Evolutionary conservation across 1,284 basidiomycete species (phyloP).

Genomic region (Apiotrichum sp.): DNA sequence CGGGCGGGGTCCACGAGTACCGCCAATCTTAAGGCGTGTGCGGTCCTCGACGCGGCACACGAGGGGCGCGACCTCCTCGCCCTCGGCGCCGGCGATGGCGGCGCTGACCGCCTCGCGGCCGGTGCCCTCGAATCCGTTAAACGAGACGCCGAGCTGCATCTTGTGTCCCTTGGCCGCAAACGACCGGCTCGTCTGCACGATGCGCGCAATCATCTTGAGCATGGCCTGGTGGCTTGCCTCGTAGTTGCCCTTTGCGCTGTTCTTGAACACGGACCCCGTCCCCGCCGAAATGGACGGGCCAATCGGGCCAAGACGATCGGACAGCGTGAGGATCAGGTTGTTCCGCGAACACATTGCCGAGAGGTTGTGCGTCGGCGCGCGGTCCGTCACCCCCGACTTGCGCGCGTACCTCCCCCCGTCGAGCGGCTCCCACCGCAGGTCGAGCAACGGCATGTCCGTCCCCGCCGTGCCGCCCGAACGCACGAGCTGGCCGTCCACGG

Average conservation of each 20-base stretch:
- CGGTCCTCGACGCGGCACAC: slow-evolving; percentile 70
- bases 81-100: slow-evolving; percentile 69
- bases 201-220: slow-evolving; percentile 61
- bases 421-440: slow-evolving; percentile 10
- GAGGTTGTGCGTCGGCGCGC: slow-evolving; percentile 40
- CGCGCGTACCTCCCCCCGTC: slow-evolving; percentile 2
- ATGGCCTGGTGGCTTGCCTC: slow-evolving; percentile 86
- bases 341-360: slow-evolving; percentile 38
- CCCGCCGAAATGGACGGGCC: slow-evolving; percentile 39
- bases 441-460: not conserved
- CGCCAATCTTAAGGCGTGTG: slow-evolving; percentile 83
- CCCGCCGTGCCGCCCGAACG: no score
- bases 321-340: slow-evolving; percentile 40
- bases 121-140: slow-evolving; percentile 69
- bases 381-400: slow-evolving; percentile 1
- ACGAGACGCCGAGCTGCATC: slow-evolving; percentile 52
- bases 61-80: slow-evolving; percentile 56
- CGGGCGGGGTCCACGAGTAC: slow-evolving; percentile 71
- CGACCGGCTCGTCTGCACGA: slow-evolving; percentile 47
- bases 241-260: slow-evolving; percentile 63
- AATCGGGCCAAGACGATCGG: slow-evolving; percentile 34
- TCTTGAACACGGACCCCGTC: slow-evolving; percentile 61
- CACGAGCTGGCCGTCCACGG: no score
- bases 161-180: slow-evolving; percentile 1
- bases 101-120: slow-evolving; percentile 72